Evolutionary conservation across 1,284 basidiomycete species (phyloP).

Genomic region (Bjerkandera adusta): DNA sequence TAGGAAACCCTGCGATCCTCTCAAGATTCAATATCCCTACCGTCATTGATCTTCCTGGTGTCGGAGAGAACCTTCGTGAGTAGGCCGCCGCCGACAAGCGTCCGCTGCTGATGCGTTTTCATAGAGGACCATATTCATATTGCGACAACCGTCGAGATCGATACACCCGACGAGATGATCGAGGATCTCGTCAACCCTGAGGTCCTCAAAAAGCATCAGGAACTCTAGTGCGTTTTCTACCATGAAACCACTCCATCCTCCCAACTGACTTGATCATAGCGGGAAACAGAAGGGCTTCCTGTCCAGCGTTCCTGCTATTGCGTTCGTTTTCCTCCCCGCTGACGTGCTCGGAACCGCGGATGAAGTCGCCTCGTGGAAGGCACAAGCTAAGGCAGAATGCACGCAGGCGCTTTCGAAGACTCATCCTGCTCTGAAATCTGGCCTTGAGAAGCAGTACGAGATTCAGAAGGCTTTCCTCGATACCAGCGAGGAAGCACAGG

Average conservation of each 20-base stretch:
- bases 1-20: conserved; percentile 30
- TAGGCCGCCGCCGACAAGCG: background rate
- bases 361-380: conserved; percentile 3
- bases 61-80: conserved; percentile 9
- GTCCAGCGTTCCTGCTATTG: conserved; percentile 1
- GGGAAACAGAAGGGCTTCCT: conserved; percentile 1
- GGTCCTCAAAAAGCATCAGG: conserved; percentile 1
- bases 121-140: conserved; percentile 11
- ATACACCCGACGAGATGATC: conserved; percentile 6
- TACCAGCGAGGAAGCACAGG: background rate
- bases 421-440: conserved; percentile 2
- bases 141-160: conserved; percentile 7
- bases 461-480: conserved; percentile 3
- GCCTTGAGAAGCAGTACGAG: conserved; percentile 9
- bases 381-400: background rate
- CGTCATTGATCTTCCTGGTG: conserved; percentile 9
- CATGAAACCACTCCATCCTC: no score
- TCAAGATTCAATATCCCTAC: background rate
- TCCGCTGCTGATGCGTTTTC: background rate
- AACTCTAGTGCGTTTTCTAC: conserved; percentile 2
- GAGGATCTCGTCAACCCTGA: conserved; percentile 3
- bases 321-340: conserved; percentile 6
- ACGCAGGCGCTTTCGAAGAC: conserved; percentile 7
- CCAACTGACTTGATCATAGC: background rate
- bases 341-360: background rate